These are phyloP conservation scores for Ophiognomonia clavigignenti-juglandacearum DNA, from an alignment of 2,329 filamentous ascomycete species.

Conservation along the genomic window DNA sequence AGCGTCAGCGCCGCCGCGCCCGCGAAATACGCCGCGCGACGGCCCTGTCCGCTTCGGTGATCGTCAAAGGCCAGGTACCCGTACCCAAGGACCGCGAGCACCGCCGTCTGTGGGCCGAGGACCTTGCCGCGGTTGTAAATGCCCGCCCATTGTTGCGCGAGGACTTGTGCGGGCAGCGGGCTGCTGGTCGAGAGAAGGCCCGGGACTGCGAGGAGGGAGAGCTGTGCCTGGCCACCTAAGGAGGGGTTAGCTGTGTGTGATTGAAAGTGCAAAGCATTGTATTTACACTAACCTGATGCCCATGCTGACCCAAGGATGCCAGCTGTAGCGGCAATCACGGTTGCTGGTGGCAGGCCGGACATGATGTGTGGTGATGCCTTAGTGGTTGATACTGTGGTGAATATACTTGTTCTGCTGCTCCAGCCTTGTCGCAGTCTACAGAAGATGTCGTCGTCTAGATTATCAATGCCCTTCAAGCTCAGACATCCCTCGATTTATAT, in stretches of 20 bases:
- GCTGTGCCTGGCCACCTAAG: slow-evolving; percentile 30
- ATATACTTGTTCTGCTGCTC: background rate
- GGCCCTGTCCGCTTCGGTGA: slow-evolving; percentile 20
- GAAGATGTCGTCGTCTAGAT: too few relatives aligned
- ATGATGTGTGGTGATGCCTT: slow-evolving; percentile 1
- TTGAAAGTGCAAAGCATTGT: background rate
- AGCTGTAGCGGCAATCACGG: slow-evolving; percentile 29
- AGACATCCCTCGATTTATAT: too few relatives aligned
- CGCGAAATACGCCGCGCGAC: slow-evolving; percentile 29
- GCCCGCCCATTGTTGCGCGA: slow-evolving; percentile 31
- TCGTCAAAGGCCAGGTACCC: slow-evolving; percentile 34
- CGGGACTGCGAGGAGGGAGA: slow-evolving; percentile 32
- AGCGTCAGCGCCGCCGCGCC: slow-evolving; percentile 29
- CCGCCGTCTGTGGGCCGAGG: slow-evolving; percentile 32
- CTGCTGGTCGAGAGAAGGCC: slow-evolving; percentile 22
- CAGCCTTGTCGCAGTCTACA: too few relatives aligned
- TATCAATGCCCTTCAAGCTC: too few relatives aligned
- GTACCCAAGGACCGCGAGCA: slow-evolving; percentile 28
- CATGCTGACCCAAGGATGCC: slow-evolving; percentile 34
- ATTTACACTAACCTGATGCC: slow-evolving; percentile 27
- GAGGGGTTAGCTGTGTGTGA: slow-evolving; percentile 7
- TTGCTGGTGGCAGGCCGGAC: slow-evolving; percentile 10
- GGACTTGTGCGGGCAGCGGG: slow-evolving; percentile 22
- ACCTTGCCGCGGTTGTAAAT: slow-evolving; percentile 32
- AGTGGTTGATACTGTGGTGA: too few relatives aligned